phyloP scores from a whole-genome alignment of 257 asterid genomes.

The Mitragyna speciosa region DNA sequence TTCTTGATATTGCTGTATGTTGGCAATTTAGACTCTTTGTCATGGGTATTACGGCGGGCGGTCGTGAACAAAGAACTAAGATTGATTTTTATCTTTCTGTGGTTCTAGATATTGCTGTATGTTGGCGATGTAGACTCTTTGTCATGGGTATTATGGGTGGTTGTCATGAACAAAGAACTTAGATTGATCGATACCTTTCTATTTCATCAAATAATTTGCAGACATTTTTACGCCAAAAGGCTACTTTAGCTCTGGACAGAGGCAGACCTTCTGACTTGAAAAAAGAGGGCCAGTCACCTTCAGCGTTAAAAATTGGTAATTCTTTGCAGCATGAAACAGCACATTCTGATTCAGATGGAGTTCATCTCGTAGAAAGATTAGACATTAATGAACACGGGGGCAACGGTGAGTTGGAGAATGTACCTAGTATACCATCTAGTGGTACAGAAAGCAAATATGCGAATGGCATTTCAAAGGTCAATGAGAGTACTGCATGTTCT shows the following conservation, averaged over 20 bases:
- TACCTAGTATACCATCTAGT: slow-evolving; percentile 26
- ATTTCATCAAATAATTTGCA: slow-evolving; percentile 23
- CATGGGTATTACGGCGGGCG: background rate
- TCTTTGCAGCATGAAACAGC: slow-evolving; percentile 31
- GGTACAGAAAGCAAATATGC: slow-evolving; percentile 37
- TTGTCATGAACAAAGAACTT: background rate
- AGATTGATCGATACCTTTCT: background rate
- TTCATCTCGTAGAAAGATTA: slow-evolving; percentile 12
- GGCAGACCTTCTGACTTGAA: slow-evolving; percentile 38
- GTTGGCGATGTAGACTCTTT: background rate
- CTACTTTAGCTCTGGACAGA: slow-evolving; percentile 59
- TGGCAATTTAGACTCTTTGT: background rate
- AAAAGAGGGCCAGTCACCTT: slow-evolving; percentile 33
- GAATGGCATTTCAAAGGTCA: slow-evolving; percentile 53
- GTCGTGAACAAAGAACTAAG: background rate
- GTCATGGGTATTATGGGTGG: background rate
- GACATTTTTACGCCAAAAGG: slow-evolving; percentile 90
- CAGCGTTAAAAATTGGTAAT: slow-evolving; percentile 24
- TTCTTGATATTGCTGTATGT: background rate
- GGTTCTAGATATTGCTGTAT: background rate
- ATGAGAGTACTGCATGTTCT: slow-evolving; percentile 48
- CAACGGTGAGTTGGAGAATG: slow-evolving; percentile 25
- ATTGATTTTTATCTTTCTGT: background rate
- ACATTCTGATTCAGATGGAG: slow-evolving; percentile 28
- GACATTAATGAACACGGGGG: slow-evolving; percentile 26